phyloP scores from a whole-genome alignment of 257 asterid species.

The Marsdenia floribunda region DNA sequence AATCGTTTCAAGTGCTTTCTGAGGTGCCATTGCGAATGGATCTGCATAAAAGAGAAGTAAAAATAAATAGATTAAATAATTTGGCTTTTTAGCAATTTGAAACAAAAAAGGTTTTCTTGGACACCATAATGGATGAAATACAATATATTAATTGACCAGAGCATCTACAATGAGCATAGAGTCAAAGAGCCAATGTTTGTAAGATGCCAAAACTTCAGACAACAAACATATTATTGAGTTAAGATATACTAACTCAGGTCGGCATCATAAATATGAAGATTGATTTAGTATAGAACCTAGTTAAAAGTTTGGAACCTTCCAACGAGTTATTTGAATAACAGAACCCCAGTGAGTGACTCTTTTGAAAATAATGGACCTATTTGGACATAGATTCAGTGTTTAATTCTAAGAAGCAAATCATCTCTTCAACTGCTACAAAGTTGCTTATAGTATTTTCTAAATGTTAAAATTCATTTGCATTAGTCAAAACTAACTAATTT shows the following conservation, averaged over 20 bases:
- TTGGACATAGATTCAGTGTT: too few species aligned
- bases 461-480: too few species aligned
- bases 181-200: background rate
- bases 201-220: background rate
- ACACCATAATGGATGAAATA: background rate
- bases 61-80: background rate
- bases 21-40: constrained; percentile 73
- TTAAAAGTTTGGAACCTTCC: background rate
- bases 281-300: background rate
- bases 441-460: too few species aligned
- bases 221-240: background rate
- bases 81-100: background rate
- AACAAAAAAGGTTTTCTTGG: background rate
- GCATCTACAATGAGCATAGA: background rate
- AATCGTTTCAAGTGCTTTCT: constrained; percentile 57
- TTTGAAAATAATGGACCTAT: background rate
- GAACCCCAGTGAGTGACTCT: background rate
- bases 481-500: too few species aligned
- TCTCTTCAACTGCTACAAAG: too few species aligned
- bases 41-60: constrained; percentile 29
- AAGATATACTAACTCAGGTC: background rate
- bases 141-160: background rate
- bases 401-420: too few species aligned
- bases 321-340: background rate
- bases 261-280: background rate